Base-by-base conservation (phyloP, 306 rosid species). In the Corylus heterophylla region DNA sequence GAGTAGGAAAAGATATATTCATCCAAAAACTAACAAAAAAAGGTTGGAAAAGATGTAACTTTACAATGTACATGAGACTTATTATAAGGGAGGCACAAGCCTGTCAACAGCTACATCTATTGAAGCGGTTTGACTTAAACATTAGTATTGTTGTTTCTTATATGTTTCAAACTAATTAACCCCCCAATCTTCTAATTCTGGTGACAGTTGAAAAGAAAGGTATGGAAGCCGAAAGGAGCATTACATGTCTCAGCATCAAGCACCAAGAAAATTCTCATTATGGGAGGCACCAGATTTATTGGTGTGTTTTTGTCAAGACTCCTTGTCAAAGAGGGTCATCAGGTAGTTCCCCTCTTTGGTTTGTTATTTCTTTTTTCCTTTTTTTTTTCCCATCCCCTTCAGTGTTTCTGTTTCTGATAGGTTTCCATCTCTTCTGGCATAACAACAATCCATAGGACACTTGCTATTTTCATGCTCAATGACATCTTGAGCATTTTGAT, bases 241-340 rank as follows among this genome's bases (percentile, higher is more conserved):
- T 81, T 90, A 42, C 78, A 62, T 49, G 92, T 95, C 71, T 80
- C 92, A 61, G 99, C 97, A 58, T 88, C 94, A 74, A 88, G 88
- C 84, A 51, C 86, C 78, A 95, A 93, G 88, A 95, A 95, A 87
- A 89, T 95, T 74, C 97, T 95, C 37, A 83, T 95, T 70, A 95
- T 95, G 98, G 99, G 99, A 52, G 99, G 98, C 72, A 95, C 98
- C 74, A 83, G 99, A 27, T 93, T 95, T 59, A 95, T 95, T 76
- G 99, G 99, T 71, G 35, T 93, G 35, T 95, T 95, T 87, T 91
- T 95, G 90, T 93, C 98, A 17, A 91, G 98, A 58, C 98, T 87
- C 25, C 99, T 95, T 73, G 93, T 95, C 80, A 91, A 95, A 76
- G 94, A 91, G 79, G 99, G 99, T 79, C 97, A 95, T 83, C 92